Percentiles rank a stretch among this genome's conserved stretches.
Evolutionary conservation across 176 grass and related monocot genomes (phyloP).

Genomic region (Carex littledalei): DNA sequence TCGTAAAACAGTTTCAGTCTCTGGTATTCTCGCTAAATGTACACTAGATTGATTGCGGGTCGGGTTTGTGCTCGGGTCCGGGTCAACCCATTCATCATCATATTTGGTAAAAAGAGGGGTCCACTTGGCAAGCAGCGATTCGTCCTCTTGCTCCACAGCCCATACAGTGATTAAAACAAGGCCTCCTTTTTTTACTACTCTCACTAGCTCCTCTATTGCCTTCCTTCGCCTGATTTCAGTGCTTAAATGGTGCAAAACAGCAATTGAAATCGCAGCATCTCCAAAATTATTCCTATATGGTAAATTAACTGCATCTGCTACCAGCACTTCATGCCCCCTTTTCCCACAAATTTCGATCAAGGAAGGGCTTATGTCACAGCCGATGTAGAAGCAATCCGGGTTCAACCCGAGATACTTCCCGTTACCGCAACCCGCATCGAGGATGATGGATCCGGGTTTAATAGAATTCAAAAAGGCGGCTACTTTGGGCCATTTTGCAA

Average conservation of each 20-base stretch:
- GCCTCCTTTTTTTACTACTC: conserved; percentile 69
- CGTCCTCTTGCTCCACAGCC: conserved; percentile 87
- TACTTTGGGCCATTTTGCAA: conserved; percentile 97
- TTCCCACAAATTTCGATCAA: conserved; percentile 69
- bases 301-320: conserved; percentile 86
- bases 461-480: conserved; percentile 68
- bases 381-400: conserved; percentile 70
- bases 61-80: conserved; percentile 34
- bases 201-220: conserved; percentile 81
- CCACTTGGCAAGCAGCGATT: conserved; percentile 70
- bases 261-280: conserved; percentile 83
- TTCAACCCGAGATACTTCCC: conserved; percentile 90
- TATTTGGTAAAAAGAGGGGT: conserved; percentile 80
- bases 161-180: conserved; percentile 94
- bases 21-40: conserved; percentile 64
- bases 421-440: conserved; percentile 94
- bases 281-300: conserved; percentile 81
- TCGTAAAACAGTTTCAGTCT: conserved; percentile 39
- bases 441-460: conserved; percentile 49
- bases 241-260: conserved; percentile 86
- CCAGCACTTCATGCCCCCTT: conserved; percentile 75
- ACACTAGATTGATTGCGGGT: conserved; percentile 40
- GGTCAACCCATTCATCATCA: conserved; percentile 87
- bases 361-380: conserved; percentile 77
- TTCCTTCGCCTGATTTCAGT: conserved; percentile 76